A percentile compares a stretch with the other conserved stretches of the same genome.
phyloP scores from a whole-genome alignment of 306 rosid species.

The Medicago ruthenica region DNA sequence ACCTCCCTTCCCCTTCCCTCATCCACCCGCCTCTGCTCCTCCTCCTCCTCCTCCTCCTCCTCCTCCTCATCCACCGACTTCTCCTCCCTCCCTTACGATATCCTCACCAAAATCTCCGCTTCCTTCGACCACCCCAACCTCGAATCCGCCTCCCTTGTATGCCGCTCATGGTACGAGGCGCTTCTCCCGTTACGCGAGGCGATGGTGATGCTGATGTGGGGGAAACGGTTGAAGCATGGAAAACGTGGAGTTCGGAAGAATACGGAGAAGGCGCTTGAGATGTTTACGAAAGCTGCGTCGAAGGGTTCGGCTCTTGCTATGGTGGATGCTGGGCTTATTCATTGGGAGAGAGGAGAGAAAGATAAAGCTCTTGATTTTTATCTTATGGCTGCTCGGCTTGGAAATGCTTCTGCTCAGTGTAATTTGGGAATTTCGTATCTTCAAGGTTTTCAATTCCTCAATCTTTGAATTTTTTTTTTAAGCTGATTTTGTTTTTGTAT shows the following conservation, averaged over 20 bases:
- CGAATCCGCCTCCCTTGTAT: constrained; percentile 68
- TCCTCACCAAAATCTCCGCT: constrained; percentile 60
- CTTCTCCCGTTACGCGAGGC: constrained; percentile 75
- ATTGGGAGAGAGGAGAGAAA: constrained; percentile 75
- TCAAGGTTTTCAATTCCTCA: constrained; percentile 58
- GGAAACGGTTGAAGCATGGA: constrained; percentile 90
- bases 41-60: constrained; percentile 26
- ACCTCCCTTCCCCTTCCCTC: constrained; percentile 46
- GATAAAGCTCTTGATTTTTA: constrained; percentile 62
- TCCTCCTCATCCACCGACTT: constrained; percentile 43
- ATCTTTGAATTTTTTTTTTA: neutral
- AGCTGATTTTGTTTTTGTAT: neutral
- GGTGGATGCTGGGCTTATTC: constrained; percentile 90
- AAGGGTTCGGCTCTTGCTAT: constrained; percentile 78
- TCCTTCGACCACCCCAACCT: constrained; percentile 67
- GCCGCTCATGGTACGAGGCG: constrained; percentile 82
- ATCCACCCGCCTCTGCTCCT: constrained; percentile 25
- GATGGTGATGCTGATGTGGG: constrained; percentile 66
- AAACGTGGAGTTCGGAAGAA: constrained; percentile 55
- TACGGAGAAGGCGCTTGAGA: constrained; percentile 68
- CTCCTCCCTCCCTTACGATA: constrained; percentile 75
- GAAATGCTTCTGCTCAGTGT: constrained; percentile 81
- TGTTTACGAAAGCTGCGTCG: constrained; percentile 71
- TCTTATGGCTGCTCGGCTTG: constrained; percentile 66
- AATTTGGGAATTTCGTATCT: constrained; percentile 83